Base-by-base conservation (phyloP, 2,329 filamentous ascomycete species). In the Fusarium torreyae region DNA sequence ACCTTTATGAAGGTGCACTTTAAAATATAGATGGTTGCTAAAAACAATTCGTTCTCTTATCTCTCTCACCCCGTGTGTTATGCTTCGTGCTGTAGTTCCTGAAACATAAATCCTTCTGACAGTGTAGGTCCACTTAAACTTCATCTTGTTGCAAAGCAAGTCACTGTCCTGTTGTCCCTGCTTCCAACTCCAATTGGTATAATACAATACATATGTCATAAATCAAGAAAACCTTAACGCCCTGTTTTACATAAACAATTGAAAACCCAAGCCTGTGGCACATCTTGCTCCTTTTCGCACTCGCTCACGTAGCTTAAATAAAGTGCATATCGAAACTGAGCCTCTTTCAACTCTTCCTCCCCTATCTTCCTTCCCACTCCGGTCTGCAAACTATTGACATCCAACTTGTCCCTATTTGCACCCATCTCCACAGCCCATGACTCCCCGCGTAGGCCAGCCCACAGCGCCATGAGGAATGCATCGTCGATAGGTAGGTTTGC, bases 301-400 rank as follows among this genome's bases (percentile, higher is more conserved):
- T 57, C 56, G 17, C 72, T 67, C n/a, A 71, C 34, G 34, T 80
- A 80, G 58, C 78, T 80, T 52, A 80, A 54, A 46, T 79, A 80
- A 53, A 80, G 60, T 3, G 78, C 75, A 68, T 79, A 80, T 45
- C 78, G 74, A 57, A 80, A 80, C 69, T 79, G 51, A 5, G 72
- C 69, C 36, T 69, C 69, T 36, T 73, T 69, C 20, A 80, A 43
- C 14, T 56, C 55, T 1, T 72, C 66, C 51, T 78, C 69, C 2
- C 69, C 63, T 7, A 77, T 28, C 10, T 64, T 48, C 39, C 71
- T 70, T 6, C 65, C 71, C 20, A 77, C 50, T n/a, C 57, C 55
- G 15, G 44, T 54, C 62, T 62, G 74, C 74, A 58, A 74, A 5
- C 8, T 53, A 10, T 42, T 39, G 20, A 74, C 24, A 22, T 59